Percentiles rank a stretch among this genome's conserved stretches.
Conservation (phyloP, 2,329 filamentous ascomycete species). For the Colletotrichum spaethianum region DNA sequence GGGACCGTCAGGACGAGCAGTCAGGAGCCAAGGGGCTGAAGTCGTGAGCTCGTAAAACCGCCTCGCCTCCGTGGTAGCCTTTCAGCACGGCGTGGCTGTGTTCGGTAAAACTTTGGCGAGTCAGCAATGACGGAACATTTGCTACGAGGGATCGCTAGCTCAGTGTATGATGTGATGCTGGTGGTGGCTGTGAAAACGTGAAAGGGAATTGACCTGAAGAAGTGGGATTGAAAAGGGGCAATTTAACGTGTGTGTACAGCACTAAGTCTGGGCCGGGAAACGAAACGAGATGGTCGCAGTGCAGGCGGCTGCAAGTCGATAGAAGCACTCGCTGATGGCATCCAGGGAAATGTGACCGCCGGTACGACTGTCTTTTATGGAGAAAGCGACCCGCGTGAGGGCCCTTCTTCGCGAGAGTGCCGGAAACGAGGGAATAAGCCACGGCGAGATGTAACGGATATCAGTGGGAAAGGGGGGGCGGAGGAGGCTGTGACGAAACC, state of each 20-base stretch:
- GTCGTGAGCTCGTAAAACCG: not conserved
- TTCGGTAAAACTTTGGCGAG: not conserved
- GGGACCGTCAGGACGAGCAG: not conserved
- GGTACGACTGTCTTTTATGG: slow-evolving; percentile 34
- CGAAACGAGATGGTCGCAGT: slow-evolving; percentile 32
- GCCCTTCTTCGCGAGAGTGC: slow-evolving; percentile 15
- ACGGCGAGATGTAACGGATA: slow-evolving; percentile 30
- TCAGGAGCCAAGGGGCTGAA: not conserved
- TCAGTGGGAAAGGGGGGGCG: slow-evolving; percentile 17
- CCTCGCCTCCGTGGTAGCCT: not conserved
- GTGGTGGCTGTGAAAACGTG: slow-evolving; percentile 18
- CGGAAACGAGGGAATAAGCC: slow-evolving; percentile 21
- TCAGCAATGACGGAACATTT: not conserved
- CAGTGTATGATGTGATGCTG: slow-evolving; percentile 15
- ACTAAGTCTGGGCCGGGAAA: slow-evolving; percentile 25
- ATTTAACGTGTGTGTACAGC: slow-evolving; percentile 35
- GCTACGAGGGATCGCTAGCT: not conserved
- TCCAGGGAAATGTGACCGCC: slow-evolving; percentile 20
- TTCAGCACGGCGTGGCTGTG: not conserved
- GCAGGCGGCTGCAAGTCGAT: slow-evolving; percentile 28
- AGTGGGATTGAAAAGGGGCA: slow-evolving; percentile 27
- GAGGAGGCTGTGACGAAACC: slow-evolving; percentile 17
- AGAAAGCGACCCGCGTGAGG: slow-evolving; percentile 18
- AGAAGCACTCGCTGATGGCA: slow-evolving; percentile 24
- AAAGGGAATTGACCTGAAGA: slow-evolving; percentile 17